These are phyloP conservation scores for Psidium guajava DNA, from an alignment of 345 rosid genomes.

Conservation along the genomic window DNA sequence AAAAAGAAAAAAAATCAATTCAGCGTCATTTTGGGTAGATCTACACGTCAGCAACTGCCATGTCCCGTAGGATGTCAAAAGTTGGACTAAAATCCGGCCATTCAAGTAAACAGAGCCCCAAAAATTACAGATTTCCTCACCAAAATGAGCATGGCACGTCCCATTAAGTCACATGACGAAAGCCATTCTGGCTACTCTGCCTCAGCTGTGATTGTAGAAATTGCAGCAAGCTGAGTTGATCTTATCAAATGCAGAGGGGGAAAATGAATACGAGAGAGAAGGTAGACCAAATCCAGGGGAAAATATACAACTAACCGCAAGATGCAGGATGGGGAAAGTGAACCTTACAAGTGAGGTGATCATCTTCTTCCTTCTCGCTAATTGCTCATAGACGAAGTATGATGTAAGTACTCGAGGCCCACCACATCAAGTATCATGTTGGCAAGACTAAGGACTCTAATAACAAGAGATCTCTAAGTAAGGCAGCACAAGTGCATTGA, in stretches of 20 bases:
- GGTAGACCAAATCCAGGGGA: not conserved
- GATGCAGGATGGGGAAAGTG: not conserved
- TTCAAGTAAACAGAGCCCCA: not conserved
- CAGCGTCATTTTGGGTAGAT: no score
- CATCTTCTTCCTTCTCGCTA: not conserved
- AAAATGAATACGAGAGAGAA: not conserved
- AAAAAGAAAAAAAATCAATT: no score
- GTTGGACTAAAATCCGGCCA: no score
- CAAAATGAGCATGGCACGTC: not conserved
- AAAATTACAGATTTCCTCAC: not conserved
- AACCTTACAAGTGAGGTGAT: not conserved
- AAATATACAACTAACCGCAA: not conserved
- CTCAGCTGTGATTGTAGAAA: not conserved
- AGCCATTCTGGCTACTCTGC: not conserved
- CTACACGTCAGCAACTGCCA: no score
- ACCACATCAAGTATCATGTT: not conserved
- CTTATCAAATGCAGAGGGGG: not conserved
- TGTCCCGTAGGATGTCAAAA: not conserved
- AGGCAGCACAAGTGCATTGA: not conserved
- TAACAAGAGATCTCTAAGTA: not conserved
- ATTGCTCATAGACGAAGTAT: not conserved
- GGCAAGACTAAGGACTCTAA: not conserved
- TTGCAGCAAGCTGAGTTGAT: not conserved
- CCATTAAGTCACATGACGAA: not conserved
- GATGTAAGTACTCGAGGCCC: not conserved